A percentile compares a stretch with the other conserved stretches of the same genome.
Conservation (phyloP, 1,139 yeast species). For the Geotrichum klebahnii region DNA sequence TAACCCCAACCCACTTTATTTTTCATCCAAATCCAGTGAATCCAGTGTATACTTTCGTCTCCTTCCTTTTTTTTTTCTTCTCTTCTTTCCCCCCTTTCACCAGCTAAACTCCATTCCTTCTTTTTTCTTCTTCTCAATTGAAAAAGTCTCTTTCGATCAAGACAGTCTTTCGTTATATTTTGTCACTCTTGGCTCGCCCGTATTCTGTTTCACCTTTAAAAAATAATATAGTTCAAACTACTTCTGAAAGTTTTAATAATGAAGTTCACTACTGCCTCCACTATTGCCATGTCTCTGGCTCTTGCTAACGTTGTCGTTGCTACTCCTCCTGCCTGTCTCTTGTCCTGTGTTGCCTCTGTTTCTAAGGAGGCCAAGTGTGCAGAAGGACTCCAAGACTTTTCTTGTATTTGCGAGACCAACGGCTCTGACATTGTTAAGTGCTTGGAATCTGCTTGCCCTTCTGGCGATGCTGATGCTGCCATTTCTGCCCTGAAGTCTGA, state of each 20-base stretch:
- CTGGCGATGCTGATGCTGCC: constrained; percentile 55
- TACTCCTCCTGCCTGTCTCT: constrained; percentile 75
- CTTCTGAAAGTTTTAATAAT: constrained; percentile 13
- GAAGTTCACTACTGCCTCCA: constrained; percentile 46
- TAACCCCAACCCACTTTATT: not conserved
- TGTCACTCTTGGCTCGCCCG: not conserved
- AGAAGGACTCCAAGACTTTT: constrained; percentile 53
- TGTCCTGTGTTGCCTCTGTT: constrained; percentile 80
- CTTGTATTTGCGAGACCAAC: constrained; percentile 61
- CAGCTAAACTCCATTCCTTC: not conserved
- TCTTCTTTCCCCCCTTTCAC: not conserved
- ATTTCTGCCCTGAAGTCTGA: constrained; percentile 50
- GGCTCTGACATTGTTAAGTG: constrained; percentile 53
- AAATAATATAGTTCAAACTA: no score
- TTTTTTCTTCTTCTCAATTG: not conserved
- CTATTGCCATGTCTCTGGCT: constrained; percentile 44
- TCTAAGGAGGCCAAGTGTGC: constrained; percentile 53
- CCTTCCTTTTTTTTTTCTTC: not conserved
- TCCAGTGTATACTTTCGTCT: not conserved
- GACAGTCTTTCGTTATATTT: no score
- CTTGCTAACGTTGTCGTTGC: constrained; percentile 45
- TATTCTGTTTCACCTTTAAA: no score
- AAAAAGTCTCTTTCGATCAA: no score
- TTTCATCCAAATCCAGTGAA: no score
- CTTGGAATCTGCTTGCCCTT: constrained; percentile 62